A percentile compares a stretch with the other conserved stretches of the same genome.
phyloP scores from a whole-genome alignment of 345 rosid genomes.

The Iberis pinnata region DNA sequence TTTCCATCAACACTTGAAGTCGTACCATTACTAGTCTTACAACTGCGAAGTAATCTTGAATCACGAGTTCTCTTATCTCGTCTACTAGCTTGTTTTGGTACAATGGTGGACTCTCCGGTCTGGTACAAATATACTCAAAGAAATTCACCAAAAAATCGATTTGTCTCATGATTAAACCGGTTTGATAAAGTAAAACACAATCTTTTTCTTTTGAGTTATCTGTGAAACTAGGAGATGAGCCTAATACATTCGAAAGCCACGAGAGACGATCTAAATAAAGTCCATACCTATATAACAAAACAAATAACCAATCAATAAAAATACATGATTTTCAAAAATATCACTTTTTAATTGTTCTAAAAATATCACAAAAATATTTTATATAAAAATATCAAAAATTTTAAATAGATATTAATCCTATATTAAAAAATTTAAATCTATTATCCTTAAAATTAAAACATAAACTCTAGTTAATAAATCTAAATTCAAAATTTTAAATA shows the following conservation, averaged over 20 bases:
- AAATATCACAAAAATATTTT: too few species aligned
- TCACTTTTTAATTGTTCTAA: too few species aligned
- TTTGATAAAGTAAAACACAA: slow-evolving; percentile 37
- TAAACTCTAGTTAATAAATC: too few species aligned
- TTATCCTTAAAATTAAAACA: too few species aligned
- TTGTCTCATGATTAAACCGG: slow-evolving; percentile 45
- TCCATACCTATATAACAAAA: slow-evolving; percentile 45
- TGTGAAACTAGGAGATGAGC: slow-evolving; percentile 44
- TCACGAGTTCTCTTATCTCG: slow-evolving; percentile 40
- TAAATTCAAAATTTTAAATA: too few species aligned
- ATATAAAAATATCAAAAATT: background rate
- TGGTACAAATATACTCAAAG: slow-evolving; percentile 46
- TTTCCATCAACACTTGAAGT: slow-evolving; percentile 44
- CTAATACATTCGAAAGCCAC: slow-evolving; percentile 45
- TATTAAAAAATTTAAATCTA: too few species aligned
- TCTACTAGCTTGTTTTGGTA: slow-evolving; percentile 39
- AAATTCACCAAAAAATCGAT: slow-evolving; percentile 44
- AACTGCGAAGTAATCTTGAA: slow-evolving; percentile 49
- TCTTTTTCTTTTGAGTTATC: slow-evolving; percentile 44
- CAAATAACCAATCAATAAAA: too few species aligned
- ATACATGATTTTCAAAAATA: too few species aligned
- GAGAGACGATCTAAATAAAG: slow-evolving; percentile 49
- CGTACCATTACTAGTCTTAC: slow-evolving; percentile 41
- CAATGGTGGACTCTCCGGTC: slow-evolving; percentile 35
- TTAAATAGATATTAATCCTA: too few species aligned